Conservation (phyloP, 2,329 filamentous ascomycete species). For the Grosmannia huntii region DNA sequence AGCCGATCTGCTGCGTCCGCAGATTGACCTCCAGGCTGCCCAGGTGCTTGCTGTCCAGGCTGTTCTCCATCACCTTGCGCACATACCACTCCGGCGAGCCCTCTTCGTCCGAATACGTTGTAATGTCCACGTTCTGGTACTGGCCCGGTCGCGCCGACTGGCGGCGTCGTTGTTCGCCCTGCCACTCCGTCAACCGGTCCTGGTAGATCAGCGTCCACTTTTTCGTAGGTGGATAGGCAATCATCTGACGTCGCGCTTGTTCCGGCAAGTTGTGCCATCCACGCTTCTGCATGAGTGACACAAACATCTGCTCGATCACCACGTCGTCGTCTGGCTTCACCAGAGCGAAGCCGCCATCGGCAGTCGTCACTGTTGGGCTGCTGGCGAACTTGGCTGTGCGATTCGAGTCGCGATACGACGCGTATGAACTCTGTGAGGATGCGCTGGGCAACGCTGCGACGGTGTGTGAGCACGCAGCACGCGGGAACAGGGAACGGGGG, state of each 20-base stretch:
- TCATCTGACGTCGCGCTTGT: slow-evolving; percentile 88
- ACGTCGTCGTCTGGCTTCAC: slow-evolving; percentile 67
- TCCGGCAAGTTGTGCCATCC: slow-evolving; percentile 96
- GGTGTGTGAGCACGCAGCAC: background rate
- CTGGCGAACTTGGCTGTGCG: slow-evolving; percentile 42
- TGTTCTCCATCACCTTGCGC: slow-evolving; percentile 90
- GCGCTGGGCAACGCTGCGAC: slow-evolving; percentile 37
- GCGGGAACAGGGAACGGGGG: background rate
- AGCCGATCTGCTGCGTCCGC: slow-evolving; percentile 90
- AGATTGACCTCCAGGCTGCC: slow-evolving; percentile 90
- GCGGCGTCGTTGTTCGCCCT: slow-evolving; percentile 84
- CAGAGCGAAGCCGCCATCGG: slow-evolving; percentile 41
- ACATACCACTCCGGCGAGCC: slow-evolving; percentile 98
- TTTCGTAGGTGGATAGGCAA: slow-evolving; percentile 84
- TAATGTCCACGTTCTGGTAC: slow-evolving; percentile 55
- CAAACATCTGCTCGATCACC: slow-evolving; percentile 81
- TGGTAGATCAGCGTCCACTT: slow-evolving; percentile 98
- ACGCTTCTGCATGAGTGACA: slow-evolving; percentile 90
- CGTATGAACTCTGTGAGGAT: slow-evolving; percentile 43
- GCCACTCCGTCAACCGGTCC: slow-evolving; percentile 83
- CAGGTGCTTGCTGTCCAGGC: slow-evolving; percentile 79
- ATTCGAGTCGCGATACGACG: slow-evolving; percentile 41
- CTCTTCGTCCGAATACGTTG: slow-evolving; percentile 79
- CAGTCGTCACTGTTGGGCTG: slow-evolving; percentile 18
- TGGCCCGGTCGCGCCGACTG: slow-evolving; percentile 61